Conservation (phyloP, 2,329 filamentous ascomycete genomes). For the Neocatenulostroma microsporum region DNA sequence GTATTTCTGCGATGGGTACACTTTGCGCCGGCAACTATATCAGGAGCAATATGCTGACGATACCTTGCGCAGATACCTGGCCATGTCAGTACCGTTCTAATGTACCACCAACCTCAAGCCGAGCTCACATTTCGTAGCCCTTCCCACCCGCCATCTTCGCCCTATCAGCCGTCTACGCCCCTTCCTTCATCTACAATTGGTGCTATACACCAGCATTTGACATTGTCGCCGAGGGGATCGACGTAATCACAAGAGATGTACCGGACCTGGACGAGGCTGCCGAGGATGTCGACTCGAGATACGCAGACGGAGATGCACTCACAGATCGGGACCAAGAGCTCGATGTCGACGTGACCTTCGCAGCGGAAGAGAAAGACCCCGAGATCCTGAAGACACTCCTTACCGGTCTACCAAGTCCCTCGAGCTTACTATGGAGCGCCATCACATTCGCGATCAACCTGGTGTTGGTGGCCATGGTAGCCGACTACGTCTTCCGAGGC, state of each 20-base stretch:
- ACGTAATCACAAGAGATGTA: conserved; percentile 30
- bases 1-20: conserved; percentile 33
- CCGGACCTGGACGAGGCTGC: conserved; percentile 8
- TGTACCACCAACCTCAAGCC: conserved; percentile 2
- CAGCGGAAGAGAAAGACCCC: conserved; percentile 51
- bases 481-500: conserved; percentile 72
- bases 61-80: conserved; percentile 26
- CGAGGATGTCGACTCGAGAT: conserved; percentile 16
- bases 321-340: conserved; percentile 43
- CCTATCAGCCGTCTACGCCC: conserved; percentile 39
- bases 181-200: conserved; percentile 30
- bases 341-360: conserved; percentile 55
- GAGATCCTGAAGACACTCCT: conserved; percentile 59
- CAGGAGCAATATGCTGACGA: conserved; percentile 13
- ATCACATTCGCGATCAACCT: conserved; percentile 55
- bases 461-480: conserved; percentile 57
- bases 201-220: conserved; percentile 24
- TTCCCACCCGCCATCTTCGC: conserved; percentile 30
- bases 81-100: conserved; percentile 23
- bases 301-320: conserved; percentile 24
- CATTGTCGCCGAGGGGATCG: conserved; percentile 28
- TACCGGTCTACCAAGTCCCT: conserved; percentile 66
- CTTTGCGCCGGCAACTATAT: too few species aligned
- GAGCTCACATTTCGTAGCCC: conserved; percentile 20
- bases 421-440: conserved; percentile 58